Conservation (phyloP, 2,329 filamentous ascomycete genomes). For the Didymella pinodella region DNA sequence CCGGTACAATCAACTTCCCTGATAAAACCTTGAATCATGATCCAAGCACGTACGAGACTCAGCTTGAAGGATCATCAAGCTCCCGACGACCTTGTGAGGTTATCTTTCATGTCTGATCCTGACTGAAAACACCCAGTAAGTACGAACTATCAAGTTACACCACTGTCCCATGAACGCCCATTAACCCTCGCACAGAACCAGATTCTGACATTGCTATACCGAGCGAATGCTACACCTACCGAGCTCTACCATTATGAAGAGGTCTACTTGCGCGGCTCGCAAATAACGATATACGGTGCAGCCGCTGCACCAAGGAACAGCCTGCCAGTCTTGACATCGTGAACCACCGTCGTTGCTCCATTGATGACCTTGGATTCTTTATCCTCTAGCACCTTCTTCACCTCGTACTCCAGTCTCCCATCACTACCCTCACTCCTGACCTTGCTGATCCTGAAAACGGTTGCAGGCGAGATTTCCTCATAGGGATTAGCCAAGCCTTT, state of each 20-base stretch:
- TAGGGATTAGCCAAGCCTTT: conserved; percentile 31
- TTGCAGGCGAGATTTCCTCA: conserved; percentile 23
- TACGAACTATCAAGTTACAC: not conserved
- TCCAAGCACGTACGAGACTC: not conserved
- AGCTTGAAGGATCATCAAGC: not conserved
- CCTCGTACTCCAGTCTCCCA: conserved; percentile 25
- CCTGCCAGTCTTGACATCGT: conserved; percentile 38
- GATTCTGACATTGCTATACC: not conserved
- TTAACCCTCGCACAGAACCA: not conserved
- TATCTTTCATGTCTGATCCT: not conserved
- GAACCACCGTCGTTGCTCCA: conserved; percentile 36
- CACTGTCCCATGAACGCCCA: not conserved
- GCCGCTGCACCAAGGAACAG: conserved; percentile 35
- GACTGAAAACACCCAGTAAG: not conserved
- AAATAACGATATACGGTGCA: conserved; percentile 20
- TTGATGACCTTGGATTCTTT: conserved; percentile 30
- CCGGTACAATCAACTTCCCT: not conserved
- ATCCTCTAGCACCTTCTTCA: conserved; percentile 42
- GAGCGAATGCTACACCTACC: not conserved
- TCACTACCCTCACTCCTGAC: conserved; percentile 4
- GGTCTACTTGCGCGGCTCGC: conserved; percentile 10
- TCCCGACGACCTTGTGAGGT: not conserved
- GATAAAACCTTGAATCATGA: not conserved
- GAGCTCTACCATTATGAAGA: not conserved
- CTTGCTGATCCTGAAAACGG: conserved; percentile 34